Conservation (phyloP, 2,329 filamentous ascomycete species). For the Emericellopsis atlantica region DNA sequence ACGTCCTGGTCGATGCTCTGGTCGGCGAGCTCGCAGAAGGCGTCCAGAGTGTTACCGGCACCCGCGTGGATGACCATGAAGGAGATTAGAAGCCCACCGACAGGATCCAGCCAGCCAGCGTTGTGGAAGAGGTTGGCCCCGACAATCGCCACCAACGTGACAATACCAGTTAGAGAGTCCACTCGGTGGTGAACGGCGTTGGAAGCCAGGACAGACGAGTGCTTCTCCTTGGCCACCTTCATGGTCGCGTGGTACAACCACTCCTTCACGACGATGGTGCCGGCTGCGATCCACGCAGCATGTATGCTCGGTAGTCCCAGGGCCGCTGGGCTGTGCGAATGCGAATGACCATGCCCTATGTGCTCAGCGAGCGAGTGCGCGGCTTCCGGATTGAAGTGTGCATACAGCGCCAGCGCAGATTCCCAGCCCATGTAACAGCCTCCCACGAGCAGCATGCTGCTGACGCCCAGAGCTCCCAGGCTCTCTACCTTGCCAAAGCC, state of each 20-base stretch:
- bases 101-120: constrained; percentile 86
- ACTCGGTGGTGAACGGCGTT: constrained; percentile 95
- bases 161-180: constrained; percentile 89
- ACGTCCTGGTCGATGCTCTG: constrained; percentile 78
- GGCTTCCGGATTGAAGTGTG: constrained; percentile 61
- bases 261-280: constrained; percentile 86
- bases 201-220: constrained; percentile 88
- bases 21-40: constrained; percentile 84
- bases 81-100: constrained; percentile 86
- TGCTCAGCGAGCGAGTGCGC: constrained; percentile 52
- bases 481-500: constrained; percentile 98
- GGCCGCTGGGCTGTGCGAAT: constrained; percentile 34
- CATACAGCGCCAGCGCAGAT: constrained; percentile 53
- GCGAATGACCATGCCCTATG: constrained; percentile 49
- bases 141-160: constrained; percentile 78
- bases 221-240: constrained; percentile 88
- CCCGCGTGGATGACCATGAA: constrained; percentile 88
- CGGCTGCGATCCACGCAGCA: constrained; percentile 85
- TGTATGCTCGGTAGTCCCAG: constrained; percentile 67
- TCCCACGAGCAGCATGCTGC: constrained; percentile 76
- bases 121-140: constrained; percentile 78
- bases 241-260: constrained; percentile 94
- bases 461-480: constrained; percentile 84
- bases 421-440: constrained; percentile 87
- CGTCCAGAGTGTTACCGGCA: constrained; percentile 68